phyloP scores from a whole-genome alignment of 2,329 filamentous ascomycete genomes.

The Pyrenophora graminea region DNA sequence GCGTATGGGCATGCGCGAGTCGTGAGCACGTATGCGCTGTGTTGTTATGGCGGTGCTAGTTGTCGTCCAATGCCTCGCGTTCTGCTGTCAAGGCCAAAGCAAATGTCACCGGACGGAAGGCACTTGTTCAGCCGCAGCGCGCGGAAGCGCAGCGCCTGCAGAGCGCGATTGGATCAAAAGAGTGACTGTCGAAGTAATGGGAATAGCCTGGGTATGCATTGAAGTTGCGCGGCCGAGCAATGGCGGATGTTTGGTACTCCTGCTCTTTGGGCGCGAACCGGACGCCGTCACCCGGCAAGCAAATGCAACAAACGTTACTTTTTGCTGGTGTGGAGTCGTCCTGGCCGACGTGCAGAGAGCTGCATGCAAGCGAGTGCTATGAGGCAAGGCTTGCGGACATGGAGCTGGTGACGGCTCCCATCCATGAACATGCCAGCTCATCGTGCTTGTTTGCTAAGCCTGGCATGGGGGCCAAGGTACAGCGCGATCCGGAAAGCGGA shows the following conservation, averaged over 20 bases:
- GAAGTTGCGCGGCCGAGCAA: constrained; percentile 10
- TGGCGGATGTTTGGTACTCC: constrained; percentile 4
- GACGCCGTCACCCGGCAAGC: constrained; percentile 1
- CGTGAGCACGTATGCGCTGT: constrained; percentile 18
- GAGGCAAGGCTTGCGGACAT: constrained; percentile 4
- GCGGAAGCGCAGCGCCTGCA: constrained; percentile 19
- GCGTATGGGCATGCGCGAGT: constrained; percentile 19
- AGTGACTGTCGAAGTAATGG: constrained; percentile 13
- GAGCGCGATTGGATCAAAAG: constrained; percentile 12
- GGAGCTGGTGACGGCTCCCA: constrained; percentile 14
- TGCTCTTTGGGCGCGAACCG: constrained; percentile 6
- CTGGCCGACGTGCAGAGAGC: constrained; percentile 10
- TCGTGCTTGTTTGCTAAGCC: constrained; percentile 22
- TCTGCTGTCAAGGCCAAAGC: constrained; percentile 17
- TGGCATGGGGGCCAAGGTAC: constrained; percentile 19
- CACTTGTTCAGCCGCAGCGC: constrained; percentile 21
- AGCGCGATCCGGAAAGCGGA: constrained; percentile 15
- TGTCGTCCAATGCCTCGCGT: constrained; percentile 15
- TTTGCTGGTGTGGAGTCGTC: constrained; percentile 15
- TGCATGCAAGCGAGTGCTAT: constrained; percentile 18
- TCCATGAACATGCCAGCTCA: constrained; percentile 13
- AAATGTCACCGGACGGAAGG: constrained; percentile 23
- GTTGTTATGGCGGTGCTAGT: constrained; percentile 14
- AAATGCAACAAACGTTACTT: constrained; percentile 7
- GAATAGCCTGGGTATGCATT: constrained; percentile 9